Evolutionary conservation across 1,284 basidiomycete species (phyloP), one percentile per base, ranked within the genome.

Genomic region (Boletus sp.): DNA sequence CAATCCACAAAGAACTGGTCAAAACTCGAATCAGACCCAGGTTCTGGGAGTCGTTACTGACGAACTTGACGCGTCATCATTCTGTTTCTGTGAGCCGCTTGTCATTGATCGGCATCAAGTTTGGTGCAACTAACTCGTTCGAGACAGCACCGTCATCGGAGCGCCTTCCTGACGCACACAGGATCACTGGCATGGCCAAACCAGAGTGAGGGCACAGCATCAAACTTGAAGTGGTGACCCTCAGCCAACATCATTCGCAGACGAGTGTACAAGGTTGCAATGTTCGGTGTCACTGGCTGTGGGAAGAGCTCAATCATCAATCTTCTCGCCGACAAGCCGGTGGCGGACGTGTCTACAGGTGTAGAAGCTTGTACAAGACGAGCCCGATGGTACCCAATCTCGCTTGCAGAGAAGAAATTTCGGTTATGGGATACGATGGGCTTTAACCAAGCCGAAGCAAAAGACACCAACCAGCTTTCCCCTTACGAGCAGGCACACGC

Each of bases 391-490:
- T 64, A 62, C 47, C 55, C 50, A 14, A 25, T 65, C 39, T 47
- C 54, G 13, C 25, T 65, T 5, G 49, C 45, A 22, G 49, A 42
- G 13, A 60, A 48, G 37, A 46, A 38, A n/a, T 53, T 62, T 39
- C 60, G 57, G 14, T 27, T 72, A 26, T 73, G 66, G 62, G 60
- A 62, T 42, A 66, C 60, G 17, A 66, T 51, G 51, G 60, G 60
- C 4, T 62, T 62, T 36, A 61, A 61, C 20, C 60, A 50, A 38
- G 51, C 51, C 30, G 51, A 64, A 40, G 34, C 42, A 20, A 50
- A 37, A 25, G 61, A 45, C 37, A 41, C 26, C 39, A n/a, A 57
- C 41, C 57, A 50, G 0, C 42, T 66, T 44, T 50, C 61, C 13
- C 59, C 60, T 19, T 62, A 64, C 20, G 51, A 66, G 33, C 61